These are phyloP conservation scores for Lasiosphaeris hirsuta DNA, from an alignment of 495 filamentous ascomycete genomes.

Conservation along the genomic window DNA sequence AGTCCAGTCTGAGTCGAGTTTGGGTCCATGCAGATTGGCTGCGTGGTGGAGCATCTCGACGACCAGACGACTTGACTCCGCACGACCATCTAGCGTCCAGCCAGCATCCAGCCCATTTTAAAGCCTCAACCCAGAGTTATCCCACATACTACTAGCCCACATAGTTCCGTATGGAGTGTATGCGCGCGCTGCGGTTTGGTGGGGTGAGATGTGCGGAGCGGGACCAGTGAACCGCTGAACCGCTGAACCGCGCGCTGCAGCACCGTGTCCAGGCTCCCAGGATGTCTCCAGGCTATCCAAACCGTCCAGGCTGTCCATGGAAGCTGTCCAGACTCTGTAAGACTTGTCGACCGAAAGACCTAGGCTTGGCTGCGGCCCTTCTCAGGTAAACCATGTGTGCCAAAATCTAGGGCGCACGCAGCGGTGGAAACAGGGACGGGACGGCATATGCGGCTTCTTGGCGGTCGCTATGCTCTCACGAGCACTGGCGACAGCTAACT, in stretches of 20 bases:
- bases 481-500: too few species aligned
- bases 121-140: slow-evolving; percentile 4
- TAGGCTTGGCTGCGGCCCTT: slow-evolving; percentile 4
- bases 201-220: slow-evolving; percentile 3
- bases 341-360: background rate
- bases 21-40: background rate
- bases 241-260: background rate
- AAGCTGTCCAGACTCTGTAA: too few species aligned
- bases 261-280: slow-evolving; percentile 13
- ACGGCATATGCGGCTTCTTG: too few species aligned
- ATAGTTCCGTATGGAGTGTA: background rate
- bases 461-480: too few species aligned
- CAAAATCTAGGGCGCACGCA: too few species aligned
- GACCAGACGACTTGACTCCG: slow-evolving; percentile 8
- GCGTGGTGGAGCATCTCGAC: slow-evolving; percentile 3
- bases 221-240: too few species aligned
- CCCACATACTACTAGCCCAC: too few species aligned
- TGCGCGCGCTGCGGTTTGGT: background rate
- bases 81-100: background rate
- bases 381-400: background rate
- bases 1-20: background rate
- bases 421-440: too few species aligned
- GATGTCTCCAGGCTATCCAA: too few species aligned
- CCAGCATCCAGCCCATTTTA: slow-evolving; percentile 3
- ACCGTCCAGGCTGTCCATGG: too few species aligned